Evolutionary conservation across 164 flowering plant species (phyloP), one percentile per base, ranked within the genome.

Genomic region (Echeveria elegans): DNA sequence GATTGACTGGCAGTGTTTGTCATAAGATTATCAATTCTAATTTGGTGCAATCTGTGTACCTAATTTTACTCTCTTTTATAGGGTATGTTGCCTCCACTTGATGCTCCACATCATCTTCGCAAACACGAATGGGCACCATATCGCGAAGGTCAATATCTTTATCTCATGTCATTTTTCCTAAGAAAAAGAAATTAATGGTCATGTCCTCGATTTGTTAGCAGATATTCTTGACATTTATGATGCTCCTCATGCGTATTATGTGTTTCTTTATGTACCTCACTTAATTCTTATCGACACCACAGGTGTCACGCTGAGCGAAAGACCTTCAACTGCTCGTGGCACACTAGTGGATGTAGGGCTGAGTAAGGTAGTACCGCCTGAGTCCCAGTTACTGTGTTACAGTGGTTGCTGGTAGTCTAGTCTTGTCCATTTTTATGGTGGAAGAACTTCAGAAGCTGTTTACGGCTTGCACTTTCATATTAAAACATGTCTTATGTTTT

Each of bases 71-170:
- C 7, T 34, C 37, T 68, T 69, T 73, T 63, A 21, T 72, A 94
- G 99, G 99, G 99, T 53, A 52, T 89, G 77, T 76, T 91, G 77
- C 99, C 99, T 28, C 99, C 99, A 41, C 90, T 94, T 76, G 97
- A 94, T 81, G 99, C 99, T 66, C 96, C 99, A 45, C 99, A 91
- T 74, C 99, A 94, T 85, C 72, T 94, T 69, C 90, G 99, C 23
- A 91, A 87, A 81, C 96, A 94, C 77, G 99, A 94, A 80, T 94
- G 99, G 99, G 95, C 72, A 74, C 73, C 86, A 12, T 94, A 81
- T 73, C 83, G 99, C 3, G 99, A 94, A 84, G 99, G 97, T 91
- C 70, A 48, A 28, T 26, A 68, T 36, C 30, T 68, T 31, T 7
- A 29, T 67, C 37, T 40, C 45, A 40, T 36, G 38, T 40, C 45